Conservation (phyloP, 148 eudicot genomes). For the Arctostaphylos glauca region DNA sequence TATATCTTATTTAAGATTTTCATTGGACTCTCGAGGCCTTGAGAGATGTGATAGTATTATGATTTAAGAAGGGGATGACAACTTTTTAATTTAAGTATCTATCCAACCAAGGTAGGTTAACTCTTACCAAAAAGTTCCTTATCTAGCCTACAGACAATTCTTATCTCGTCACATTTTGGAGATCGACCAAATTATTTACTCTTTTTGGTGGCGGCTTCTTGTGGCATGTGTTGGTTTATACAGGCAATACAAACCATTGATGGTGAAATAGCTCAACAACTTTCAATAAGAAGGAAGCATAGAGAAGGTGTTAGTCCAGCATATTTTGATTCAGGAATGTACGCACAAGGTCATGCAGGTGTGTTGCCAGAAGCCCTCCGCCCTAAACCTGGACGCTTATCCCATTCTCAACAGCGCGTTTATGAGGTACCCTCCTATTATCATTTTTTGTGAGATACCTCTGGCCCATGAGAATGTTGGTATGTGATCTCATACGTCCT, state of each 20-base stretch:
- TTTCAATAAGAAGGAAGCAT: conserved; percentile 73
- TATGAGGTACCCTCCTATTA: conserved; percentile 64
- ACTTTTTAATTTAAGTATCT: neutral
- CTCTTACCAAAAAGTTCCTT: neutral
- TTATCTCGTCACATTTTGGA: neutral
- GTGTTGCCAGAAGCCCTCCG: conserved; percentile 82
- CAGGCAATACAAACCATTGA: conserved; percentile 92
- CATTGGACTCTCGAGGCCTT: neutral
- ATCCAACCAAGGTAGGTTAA: neutral
- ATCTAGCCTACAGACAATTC: neutral
- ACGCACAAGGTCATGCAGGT: conserved; percentile 68
- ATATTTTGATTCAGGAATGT: conserved; percentile 67
- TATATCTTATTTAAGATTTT: neutral
- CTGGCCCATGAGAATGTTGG: neutral
- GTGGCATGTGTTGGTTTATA: conserved; percentile 17
- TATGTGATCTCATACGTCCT: neutral
- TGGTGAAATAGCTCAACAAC: conserved; percentile 78
- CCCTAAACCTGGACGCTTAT: conserved; percentile 90
- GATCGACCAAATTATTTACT: neutral
- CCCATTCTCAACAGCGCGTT: conserved; percentile 89
- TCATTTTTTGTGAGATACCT: neutral
- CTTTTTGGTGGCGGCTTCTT: neutral
- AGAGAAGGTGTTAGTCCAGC: conserved; percentile 66
- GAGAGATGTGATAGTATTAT: neutral
- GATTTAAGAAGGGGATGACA: neutral